Conservation (phyloP, 805 yeast species). For the Candida mattraensis region DNA sequence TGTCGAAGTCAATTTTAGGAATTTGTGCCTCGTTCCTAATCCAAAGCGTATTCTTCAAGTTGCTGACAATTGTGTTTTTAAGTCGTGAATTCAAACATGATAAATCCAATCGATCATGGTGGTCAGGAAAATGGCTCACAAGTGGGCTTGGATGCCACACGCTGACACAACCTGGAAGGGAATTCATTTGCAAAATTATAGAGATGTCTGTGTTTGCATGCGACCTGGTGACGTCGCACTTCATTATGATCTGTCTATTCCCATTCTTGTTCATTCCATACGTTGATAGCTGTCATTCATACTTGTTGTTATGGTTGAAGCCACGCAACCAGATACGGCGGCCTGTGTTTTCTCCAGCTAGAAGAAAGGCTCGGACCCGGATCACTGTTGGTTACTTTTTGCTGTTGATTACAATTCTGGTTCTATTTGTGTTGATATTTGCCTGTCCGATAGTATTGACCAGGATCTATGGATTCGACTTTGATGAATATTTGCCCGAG, state of each 20-base stretch:
- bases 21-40: conserved; percentile 53
- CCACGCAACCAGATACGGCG: conserved; percentile 46
- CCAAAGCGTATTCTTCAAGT: conserved; percentile 58
- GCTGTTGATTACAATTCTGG: conserved; percentile 35
- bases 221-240: conserved; percentile 61
- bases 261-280: conserved; percentile 65
- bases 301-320: conserved; percentile 65
- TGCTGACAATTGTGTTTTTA: conserved; percentile 48
- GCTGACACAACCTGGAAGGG: conserved; percentile 64
- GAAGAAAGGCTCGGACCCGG: conserved; percentile 41
- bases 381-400: conserved; percentile 33
- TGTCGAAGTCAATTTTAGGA: conserved; percentile 60
- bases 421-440: conserved; percentile 35
- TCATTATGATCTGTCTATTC: conserved; percentile 54
- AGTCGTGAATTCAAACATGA: conserved; percentile 64
- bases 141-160: conserved; percentile 62
- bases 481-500: conserved; percentile 42
- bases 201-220: conserved; percentile 70
- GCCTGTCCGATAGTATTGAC: conserved; percentile 41
- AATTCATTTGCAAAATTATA: conserved; percentile 57
- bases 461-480: conserved; percentile 38
- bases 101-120: conserved; percentile 67
- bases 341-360: conserved; percentile 41
- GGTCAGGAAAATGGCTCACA: conserved; percentile 73
- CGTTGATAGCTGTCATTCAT: conserved; percentile 65